Base-by-base conservation (phyloP, 352 stramenopile species). In the Phytophthora boehmeriae region DNA sequence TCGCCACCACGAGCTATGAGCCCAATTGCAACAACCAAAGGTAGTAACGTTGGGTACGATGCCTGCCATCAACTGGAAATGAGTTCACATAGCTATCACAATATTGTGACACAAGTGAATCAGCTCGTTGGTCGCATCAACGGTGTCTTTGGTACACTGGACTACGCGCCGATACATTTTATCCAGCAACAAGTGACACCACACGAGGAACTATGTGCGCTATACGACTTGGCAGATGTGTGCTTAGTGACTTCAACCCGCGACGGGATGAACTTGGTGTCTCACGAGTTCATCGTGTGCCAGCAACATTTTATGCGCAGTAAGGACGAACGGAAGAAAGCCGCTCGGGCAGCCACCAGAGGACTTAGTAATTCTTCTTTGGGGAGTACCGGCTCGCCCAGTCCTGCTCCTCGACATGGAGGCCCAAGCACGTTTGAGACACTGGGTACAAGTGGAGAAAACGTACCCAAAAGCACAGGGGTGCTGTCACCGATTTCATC, bases 81-180 rank as follows among this genome's bases (percentile, higher is more conserved):
- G 74, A 92, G 83, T 59, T 89, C 83, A 2, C 64, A 90, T 13
- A 77, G 78, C 41, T 92, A 88, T 58, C 83, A 77, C 53, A 87
- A 86, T 53, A 60, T 90, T 46, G 66, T 89, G 4, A 73, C 71
- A 13, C 86, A 96, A 60, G 83, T 97, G 41, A 96, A 96, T 64
- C 86, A 97, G 58, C 77, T 97, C 30, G 89, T 97, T 1, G 88
- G 88, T 0, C 82, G 88, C 6, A 96, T 97, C 59, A 97, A 97
- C 68, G 88, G 90, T 38, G 87, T 76, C 30, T 97, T 89, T 67
- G 87, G 88, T 4, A 92, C 83, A 30, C 58, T 97, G 1, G 88
- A 96, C 67, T 96, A 96, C 71, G 73, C 81, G 16, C 90, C 90
- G n/a, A 95, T 97, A 56, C 88, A 97, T 54, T 97, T 96, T 71